Base-by-base conservation (phyloP, 1,284 basidiomycete species). In the Prillingera fragicola region DNA sequence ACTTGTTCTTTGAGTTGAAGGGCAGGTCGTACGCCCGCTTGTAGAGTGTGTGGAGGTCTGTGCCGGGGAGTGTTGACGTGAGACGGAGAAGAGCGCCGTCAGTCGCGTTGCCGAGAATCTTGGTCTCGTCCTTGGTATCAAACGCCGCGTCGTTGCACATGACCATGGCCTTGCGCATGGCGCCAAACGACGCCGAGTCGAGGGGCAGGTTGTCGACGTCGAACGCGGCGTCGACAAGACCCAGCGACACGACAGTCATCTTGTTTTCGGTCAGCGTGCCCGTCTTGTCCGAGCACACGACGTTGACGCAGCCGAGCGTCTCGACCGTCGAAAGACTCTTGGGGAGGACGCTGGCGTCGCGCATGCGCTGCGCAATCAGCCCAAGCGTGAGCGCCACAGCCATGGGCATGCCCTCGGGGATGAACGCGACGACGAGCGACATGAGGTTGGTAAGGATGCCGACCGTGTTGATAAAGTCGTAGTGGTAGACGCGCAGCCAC, bases 1-100 rank as follows among this genome's bases (percentile, higher is more conserved):
- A 82, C 62, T 83, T 83, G 62, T 81, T 80, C 60, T 75, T 76
- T 8, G 80, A 81, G 63, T 80, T 81, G 72, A 82, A 83, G 3
- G 76, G 75, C 31, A 69, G 54, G 35, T 70, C 70, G 58, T 65
- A 72, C 4, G 70, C 47, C 31, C 65, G 65, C 5, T 57, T 47
- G 67, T 71, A 74, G 27, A 66, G 62, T 4, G 46, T 45, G 28
- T 57, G 53, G n/a, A 59, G 45, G 19, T 61, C 56, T 1, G 53
- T 43, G 13, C 69, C 61, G 4, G 68, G 57, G 22, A 57, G 40
- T 5, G 80, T 55, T 4, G 65, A 65, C 53, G 79, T 74, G 54
- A 81, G 79, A 35, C 78, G 75, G 15, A 83, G 73, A 23, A 82
- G 70, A 5, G 81, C 81, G 8, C 74, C 78, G 50, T 83, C 63